These are phyloP conservation scores for Tricholoma flavovirens DNA, from an alignment of 768 basidiomycete genomes.

Conservation along the genomic window DNA sequence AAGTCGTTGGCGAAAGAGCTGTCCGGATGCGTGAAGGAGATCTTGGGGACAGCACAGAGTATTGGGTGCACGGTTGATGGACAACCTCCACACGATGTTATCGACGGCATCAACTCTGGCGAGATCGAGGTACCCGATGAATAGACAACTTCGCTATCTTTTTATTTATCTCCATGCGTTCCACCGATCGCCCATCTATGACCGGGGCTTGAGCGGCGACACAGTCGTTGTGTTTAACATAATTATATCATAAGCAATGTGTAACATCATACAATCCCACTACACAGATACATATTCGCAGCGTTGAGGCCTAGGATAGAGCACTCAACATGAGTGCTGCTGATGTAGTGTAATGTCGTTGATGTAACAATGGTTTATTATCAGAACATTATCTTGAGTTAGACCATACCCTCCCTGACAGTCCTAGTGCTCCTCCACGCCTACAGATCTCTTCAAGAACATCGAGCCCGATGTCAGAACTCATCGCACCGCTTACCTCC, in stretches of 20 bases:
- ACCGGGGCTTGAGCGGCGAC: not conserved
- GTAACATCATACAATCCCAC: not conserved
- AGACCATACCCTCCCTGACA: constrained; percentile 65
- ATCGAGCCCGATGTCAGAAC: constrained; percentile 45
- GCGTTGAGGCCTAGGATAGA: no score
- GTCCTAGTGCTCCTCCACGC: constrained; percentile 63
- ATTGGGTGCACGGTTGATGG: constrained; percentile 97
- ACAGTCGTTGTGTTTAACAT: not conserved
- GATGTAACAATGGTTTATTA: no score
- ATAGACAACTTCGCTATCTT: constrained; percentile 30
- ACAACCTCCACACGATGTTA: constrained; percentile 86
- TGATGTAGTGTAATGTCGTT: not conserved
- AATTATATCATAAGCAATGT: not conserved
- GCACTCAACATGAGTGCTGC: no score
- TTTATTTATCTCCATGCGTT: not conserved
- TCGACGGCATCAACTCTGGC: constrained; percentile 79
- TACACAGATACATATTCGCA: not conserved
- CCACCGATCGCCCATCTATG: constrained; percentile 7
- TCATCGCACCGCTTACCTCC: constrained; percentile 55
- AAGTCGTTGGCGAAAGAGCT: constrained; percentile 94
- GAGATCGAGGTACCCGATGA: constrained; percentile 85
- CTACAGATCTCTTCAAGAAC: constrained; percentile 66
- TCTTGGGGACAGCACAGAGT: constrained; percentile 95
- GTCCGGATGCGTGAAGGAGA: constrained; percentile 91
- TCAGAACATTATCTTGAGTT: constrained; percentile 23